These are phyloP conservation scores for Geotrichum histeridarum DNA, from an alignment of 1,139 yeast genomes.

Conservation along the genomic window DNA sequence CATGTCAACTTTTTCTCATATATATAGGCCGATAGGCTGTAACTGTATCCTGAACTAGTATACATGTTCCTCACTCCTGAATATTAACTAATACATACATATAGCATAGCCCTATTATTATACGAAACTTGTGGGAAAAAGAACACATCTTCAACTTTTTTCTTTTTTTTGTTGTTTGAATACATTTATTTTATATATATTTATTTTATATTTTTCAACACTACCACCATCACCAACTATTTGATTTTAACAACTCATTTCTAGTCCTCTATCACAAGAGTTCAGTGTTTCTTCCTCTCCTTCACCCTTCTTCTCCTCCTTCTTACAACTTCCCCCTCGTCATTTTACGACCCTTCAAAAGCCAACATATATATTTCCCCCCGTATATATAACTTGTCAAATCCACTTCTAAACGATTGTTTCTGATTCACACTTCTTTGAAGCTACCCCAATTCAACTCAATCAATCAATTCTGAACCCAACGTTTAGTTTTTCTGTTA, in stretches of 20 bases:
- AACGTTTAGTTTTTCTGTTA: neutral
- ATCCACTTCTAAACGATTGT: neutral
- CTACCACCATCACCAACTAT: constrained; percentile 2
- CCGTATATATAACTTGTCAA: neutral
- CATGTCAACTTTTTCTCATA: too few relatives aligned
- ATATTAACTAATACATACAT: too few relatives aligned
- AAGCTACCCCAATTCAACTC: neutral
- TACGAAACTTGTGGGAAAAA: neutral
- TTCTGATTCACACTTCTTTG: neutral
- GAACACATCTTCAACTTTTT: neutral
- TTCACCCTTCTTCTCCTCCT: neutral
- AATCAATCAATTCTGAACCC: neutral
- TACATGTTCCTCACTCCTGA: too few relatives aligned
- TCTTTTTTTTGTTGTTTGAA: neutral
- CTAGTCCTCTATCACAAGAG: neutral
- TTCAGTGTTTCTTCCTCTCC: neutral
- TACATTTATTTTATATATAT: too few relatives aligned
- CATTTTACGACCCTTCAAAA: neutral
- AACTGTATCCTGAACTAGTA: too few relatives aligned
- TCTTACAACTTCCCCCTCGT: neutral
- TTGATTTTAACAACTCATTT: neutral
- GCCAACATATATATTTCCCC: neutral
- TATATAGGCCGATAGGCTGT: too few relatives aligned
- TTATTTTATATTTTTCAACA: neutral
- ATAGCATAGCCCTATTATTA: too few relatives aligned